Evolutionary conservation across 805 yeast species (phyloP).

Genomic region (Yarrowia sp.): DNA sequence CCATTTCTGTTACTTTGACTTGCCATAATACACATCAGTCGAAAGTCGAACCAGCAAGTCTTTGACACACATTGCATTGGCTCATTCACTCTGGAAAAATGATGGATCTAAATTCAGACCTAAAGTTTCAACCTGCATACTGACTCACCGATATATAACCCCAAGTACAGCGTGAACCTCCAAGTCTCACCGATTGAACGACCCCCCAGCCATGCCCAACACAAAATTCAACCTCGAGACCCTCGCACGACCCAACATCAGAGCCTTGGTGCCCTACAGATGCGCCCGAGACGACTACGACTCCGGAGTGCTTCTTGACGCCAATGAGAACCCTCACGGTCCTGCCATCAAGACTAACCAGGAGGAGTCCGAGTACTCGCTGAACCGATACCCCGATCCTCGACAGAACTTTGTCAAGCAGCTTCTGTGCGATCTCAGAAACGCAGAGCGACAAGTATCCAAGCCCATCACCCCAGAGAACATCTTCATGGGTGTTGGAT

Average conservation of each 20-base stretch:
- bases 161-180: neutral
- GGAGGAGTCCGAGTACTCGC: constrained; percentile 50
- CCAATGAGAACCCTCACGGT: constrained; percentile 94
- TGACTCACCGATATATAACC: constrained; percentile 13
- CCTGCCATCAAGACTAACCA: constrained; percentile 56
- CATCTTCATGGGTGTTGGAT: constrained; percentile 91
- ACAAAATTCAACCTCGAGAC: constrained; percentile 49
- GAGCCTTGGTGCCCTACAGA: constrained; percentile 79
- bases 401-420: constrained; percentile 78
- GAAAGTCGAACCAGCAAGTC: neutral
- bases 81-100: neutral
- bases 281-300: constrained; percentile 96
- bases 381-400: constrained; percentile 96
- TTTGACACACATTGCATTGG: neutral
- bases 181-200: neutral
- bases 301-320: constrained; percentile 85
- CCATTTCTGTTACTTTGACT: neutral
- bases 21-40: too few species aligned
- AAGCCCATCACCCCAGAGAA: constrained; percentile 50
- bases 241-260: constrained; percentile 81
- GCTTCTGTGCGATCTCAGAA: constrained; percentile 69
- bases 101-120: neutral
- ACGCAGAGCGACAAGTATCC: constrained; percentile 42
- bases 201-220: constrained; percentile 34
- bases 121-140: constrained; percentile 19